Conservation (phyloP, 2,329 filamentous ascomycete species). For the Aureobasidium pullulans region DNA sequence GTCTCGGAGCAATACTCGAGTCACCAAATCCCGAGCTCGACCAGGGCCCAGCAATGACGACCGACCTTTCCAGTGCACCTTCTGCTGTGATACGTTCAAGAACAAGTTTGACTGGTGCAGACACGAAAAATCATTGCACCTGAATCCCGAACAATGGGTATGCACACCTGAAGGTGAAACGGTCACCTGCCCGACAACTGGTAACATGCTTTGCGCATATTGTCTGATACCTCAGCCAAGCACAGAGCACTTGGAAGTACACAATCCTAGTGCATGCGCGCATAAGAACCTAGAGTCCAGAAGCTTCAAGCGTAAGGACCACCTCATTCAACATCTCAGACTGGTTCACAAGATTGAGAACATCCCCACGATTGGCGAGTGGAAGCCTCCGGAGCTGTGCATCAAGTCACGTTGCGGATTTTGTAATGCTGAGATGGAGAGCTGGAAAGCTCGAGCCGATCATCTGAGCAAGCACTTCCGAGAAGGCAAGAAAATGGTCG, state of each 20-base stretch:
- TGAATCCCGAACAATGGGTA: slow-evolving; percentile 58
- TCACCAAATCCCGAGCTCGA: slow-evolving; percentile 4
- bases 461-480: slow-evolving; percentile 51
- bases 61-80: slow-evolving; percentile 46
- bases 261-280: slow-evolving; percentile 57
- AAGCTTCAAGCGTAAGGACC: slow-evolving; percentile 57
- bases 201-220: not conserved
- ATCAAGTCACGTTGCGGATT: slow-evolving; percentile 51
- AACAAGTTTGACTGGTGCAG: slow-evolving; percentile 55
- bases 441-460: slow-evolving; percentile 46
- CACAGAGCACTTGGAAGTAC: slow-evolving; percentile 48
- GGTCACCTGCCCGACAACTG: not conserved
- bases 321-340: slow-evolving; percentile 54
- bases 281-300: slow-evolving; percentile 58
- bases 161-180: slow-evolving; percentile 53
- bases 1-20: not conserved
- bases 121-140: slow-evolving; percentile 58
- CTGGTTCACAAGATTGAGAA: slow-evolving; percentile 56
- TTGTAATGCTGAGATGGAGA: slow-evolving; percentile 40
- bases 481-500: slow-evolving; percentile 44
- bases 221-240: not conserved
- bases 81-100: slow-evolving; percentile 50
- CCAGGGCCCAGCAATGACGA: not conserved
- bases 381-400: slow-evolving; percentile 49
- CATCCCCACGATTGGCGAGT: slow-evolving; percentile 56